Base-by-base conservation (phyloP, 2,329 filamentous ascomycete species). In the Penicillium glabrum region DNA sequence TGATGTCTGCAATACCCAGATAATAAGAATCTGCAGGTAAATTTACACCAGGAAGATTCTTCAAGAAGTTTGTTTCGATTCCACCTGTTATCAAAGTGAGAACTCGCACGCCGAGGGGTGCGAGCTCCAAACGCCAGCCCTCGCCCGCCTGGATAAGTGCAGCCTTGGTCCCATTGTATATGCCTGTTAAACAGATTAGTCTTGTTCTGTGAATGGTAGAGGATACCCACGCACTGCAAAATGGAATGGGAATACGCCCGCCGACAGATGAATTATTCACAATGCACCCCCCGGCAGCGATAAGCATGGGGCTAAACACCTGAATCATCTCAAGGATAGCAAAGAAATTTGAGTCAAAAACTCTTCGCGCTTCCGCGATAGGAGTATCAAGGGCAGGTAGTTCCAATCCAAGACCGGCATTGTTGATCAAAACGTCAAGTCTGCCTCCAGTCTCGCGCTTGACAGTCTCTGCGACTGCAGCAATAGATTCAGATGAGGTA, bases 381-480 rank as follows among this genome's bases (percentile, higher is more conserved):
- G 29, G 14, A 5, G 44, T 48, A 35, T 49, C 52, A 35, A 54
- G 33, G 23, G 23, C 23, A 8, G 52, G 52, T 29, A 46, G 19
- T 16, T 37, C 45, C 5, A 47, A 27, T 3, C 29, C 44, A 16
- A 47, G 45, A 26, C 52, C 52, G 29, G 52, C 29, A 23, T 54
- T 54, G 37, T 54, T 54, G 14, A 54, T 33, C 26, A 49, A n/a
- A 27, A 41, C 23, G 21, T 54, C 52, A 24, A 54, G 52, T 13
- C 21, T 54, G 41, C 52, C 52, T 13, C 52, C 45, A 5, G 45
- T 54, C 16, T 41, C 19, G 3, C 21, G 41, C 1, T 14, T 21
- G 11, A 54, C 46, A 16, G 6, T 41, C 5, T 54, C 26, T 13
- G 24, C 37, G 13, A 11, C 35, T 13, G 35, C 37, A 26, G 14